These are phyloP conservation scores for Candida vartiovaarae DNA, from an alignment of 805 yeast genomes.

Conservation along the genomic window DNA sequence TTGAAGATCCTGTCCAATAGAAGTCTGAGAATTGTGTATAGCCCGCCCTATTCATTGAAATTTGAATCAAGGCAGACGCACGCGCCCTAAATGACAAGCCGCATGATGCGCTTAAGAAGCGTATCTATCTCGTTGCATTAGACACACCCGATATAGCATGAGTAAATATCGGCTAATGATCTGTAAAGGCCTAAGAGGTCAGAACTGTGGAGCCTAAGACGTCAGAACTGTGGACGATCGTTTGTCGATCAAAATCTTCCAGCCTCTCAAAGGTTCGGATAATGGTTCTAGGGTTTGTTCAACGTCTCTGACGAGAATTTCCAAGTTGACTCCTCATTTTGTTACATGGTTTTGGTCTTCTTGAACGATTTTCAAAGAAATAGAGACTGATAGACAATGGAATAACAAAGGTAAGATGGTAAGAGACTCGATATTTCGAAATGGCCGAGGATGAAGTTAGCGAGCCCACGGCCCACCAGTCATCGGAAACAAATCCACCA, in stretches of 20 bases:
- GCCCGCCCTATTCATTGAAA: too few species aligned
- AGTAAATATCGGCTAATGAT: too few species aligned
- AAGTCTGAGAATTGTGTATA: too few species aligned
- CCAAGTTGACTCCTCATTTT: constrained; percentile 34
- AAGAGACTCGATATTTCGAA: constrained; percentile 12
- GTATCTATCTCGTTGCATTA: too few species aligned
- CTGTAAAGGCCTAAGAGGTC: too few species aligned
- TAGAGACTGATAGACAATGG: constrained; percentile 25
- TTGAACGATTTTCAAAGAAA: constrained; percentile 27
- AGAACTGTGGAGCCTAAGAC: too few species aligned
- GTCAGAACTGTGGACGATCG: too few species aligned
- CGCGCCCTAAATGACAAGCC: too few species aligned
- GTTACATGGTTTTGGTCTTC: constrained; percentile 25
- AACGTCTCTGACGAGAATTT: constrained; percentile 23
- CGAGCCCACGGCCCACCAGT: constrained; percentile 32
- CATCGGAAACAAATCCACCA: constrained; percentile 14
- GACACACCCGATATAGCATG: too few species aligned
- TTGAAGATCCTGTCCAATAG: too few species aligned
- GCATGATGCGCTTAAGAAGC: too few species aligned
- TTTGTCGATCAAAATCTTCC: constrained; percentile 22
- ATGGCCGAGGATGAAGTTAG: constrained; percentile 26
- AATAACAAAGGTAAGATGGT: constrained; percentile 8
- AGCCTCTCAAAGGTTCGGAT: constrained; percentile 7
- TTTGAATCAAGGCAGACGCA: too few species aligned
- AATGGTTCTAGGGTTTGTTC: constrained; percentile 24